These are phyloP conservation scores for Mycosphaerella sp. DNA, from an alignment of 2,329 filamentous ascomycete genomes.

Conservation along the genomic window DNA sequence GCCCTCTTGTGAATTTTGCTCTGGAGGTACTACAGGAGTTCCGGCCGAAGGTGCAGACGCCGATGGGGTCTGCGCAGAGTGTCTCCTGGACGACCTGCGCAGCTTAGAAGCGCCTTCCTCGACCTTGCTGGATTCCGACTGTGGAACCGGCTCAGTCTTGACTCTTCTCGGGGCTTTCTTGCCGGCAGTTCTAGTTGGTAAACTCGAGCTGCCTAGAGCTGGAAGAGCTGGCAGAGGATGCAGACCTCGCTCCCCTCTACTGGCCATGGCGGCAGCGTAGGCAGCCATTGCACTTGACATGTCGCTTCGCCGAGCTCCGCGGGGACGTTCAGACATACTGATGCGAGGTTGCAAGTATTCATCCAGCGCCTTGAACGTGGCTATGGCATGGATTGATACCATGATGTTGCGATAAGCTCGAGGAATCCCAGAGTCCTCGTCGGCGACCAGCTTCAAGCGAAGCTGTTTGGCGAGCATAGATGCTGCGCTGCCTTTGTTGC, in stretches of 20 bases:
- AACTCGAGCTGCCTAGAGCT: slow-evolving; percentile 27
- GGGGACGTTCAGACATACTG: slow-evolving; percentile 66
- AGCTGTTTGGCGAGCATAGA: slow-evolving; percentile 98
- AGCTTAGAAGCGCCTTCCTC: slow-evolving; percentile 24
- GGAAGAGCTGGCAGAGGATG: slow-evolving; percentile 33
- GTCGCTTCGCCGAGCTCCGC: slow-evolving; percentile 53
- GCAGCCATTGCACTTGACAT: slow-evolving; percentile 66
- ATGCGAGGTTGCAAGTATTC: slow-evolving; percentile 93
- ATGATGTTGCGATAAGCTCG: slow-evolving; percentile 86
- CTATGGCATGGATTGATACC: slow-evolving; percentile 97
- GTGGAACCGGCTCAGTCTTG: slow-evolving; percentile 23
- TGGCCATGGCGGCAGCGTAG: slow-evolving; percentile 67
- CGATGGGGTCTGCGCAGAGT: slow-evolving; percentile 27
- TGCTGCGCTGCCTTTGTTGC: slow-evolving; percentile 80
- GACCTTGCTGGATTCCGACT: slow-evolving; percentile 17
- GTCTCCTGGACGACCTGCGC: slow-evolving; percentile 32
- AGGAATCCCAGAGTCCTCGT: slow-evolving; percentile 86
- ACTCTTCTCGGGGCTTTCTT: slow-evolving; percentile 19
- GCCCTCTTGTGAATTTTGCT: slow-evolving; percentile 56
- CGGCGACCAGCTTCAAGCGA: slow-evolving; percentile 77
- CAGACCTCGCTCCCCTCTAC: slow-evolving; percentile 37
- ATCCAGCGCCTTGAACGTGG: slow-evolving; percentile 93
- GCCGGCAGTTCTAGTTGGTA: slow-evolving; percentile 25
- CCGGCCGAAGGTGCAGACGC: slow-evolving; percentile 13
- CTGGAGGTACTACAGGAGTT: slow-evolving; percentile 40